These are phyloP conservation scores for Blastobotrys parvus DNA, from an alignment of 805 yeast species.

Conservation along the genomic window DNA sequence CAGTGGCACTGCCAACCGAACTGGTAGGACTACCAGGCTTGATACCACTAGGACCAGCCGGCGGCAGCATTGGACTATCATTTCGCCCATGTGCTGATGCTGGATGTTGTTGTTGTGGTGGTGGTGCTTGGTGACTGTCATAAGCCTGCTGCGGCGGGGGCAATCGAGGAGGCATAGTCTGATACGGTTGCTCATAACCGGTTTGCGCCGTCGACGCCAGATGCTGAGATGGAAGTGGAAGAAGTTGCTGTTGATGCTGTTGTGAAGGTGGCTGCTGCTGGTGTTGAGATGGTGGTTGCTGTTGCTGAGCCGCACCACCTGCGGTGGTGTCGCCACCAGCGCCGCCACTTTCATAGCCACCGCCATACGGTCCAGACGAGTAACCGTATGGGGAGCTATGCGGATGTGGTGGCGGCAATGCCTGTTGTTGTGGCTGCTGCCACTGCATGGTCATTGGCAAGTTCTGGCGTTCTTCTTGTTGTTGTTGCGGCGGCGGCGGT, in stretches of 20 bases:
- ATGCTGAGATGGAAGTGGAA: background rate
- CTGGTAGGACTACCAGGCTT: background rate
- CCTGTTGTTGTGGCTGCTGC: background rate
- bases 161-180: background rate
- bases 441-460: no score
- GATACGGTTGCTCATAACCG: constrained; percentile 1
- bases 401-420: background rate
- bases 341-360: background rate
- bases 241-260: constrained; percentile 1
- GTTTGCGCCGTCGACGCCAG: background rate
- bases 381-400: no score
- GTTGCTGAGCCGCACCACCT: background rate
- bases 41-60: background rate
- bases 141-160: background rate
- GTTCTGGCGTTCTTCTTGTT: background rate
- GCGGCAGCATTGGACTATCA: background rate
- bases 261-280: background rate
- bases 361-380: background rate
- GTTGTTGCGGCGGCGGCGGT: background rate
- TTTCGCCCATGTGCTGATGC: background rate
- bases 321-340: background rate
- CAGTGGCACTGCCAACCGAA: background rate
- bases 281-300: background rate
- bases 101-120: no score
- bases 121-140: no score